phyloP scores from a whole-genome alignment of 2,329 filamentous ascomycete genomes.

The Ophiognomonia clavigignenti-juglandacearum region DNA sequence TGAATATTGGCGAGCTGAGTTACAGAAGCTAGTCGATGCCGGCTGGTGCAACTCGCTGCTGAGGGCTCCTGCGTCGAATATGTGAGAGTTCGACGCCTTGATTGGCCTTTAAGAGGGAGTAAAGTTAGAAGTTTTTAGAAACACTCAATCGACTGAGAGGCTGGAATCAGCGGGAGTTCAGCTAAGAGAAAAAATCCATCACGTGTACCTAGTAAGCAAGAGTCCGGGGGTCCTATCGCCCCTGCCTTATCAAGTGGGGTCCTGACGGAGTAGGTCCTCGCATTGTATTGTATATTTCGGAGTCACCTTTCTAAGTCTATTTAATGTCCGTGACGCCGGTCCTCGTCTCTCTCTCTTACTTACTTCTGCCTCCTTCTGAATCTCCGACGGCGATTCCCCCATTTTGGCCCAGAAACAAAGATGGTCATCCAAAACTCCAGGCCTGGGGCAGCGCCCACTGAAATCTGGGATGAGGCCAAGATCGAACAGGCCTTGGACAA shows the following conservation, averaged over 20 bases:
- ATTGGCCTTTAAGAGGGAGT: background rate
- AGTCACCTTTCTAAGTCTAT: no score
- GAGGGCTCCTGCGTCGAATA: background rate
- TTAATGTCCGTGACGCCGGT: background rate
- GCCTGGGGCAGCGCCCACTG: conserved; percentile 18
- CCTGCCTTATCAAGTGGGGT: no score
- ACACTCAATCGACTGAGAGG: no score
- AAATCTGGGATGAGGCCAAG: conserved; percentile 42
- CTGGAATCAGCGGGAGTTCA: no score
- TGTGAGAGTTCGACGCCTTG: conserved; percentile 6
- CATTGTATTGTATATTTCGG: no score
- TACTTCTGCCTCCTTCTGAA: background rate
- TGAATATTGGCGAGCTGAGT: no score
- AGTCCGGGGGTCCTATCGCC: no score
- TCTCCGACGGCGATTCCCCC: background rate
- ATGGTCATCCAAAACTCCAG: conserved; percentile 9
- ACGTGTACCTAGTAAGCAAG: no score
- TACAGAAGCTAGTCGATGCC: no score
- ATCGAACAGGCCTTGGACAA: conserved; percentile 45
- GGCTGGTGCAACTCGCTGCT: no score
- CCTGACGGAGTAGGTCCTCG: no score
- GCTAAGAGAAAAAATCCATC: background rate
- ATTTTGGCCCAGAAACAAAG: background rate
- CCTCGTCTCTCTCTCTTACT: background rate
- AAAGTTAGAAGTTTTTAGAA: background rate